Percentiles rank a stretch among this genome's conserved stretches.
Evolutionary conservation across 176 grass and related monocot genomes (phyloP).

Genomic region (Juncus effusus): DNA sequence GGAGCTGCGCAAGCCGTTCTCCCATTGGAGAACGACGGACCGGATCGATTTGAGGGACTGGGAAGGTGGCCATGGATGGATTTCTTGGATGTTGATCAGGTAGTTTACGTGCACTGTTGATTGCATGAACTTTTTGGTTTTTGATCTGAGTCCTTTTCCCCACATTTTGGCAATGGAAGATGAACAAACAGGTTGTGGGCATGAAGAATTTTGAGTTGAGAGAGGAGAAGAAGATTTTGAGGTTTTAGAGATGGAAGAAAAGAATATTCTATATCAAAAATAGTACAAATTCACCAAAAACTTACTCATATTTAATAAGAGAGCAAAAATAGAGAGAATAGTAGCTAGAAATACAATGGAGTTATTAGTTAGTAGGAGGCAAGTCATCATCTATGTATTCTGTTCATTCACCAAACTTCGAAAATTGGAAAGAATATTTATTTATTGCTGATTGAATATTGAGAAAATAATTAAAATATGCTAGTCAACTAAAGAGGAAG

Average conservation of each 20-base stretch:
- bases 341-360: too few relatives aligned
- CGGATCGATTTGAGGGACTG: slow-evolving; percentile 77
- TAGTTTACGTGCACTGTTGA: slow-evolving; percentile 64
- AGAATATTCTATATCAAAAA: background rate
- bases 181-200: slow-evolving; percentile 20
- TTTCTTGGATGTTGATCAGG: slow-evolving; percentile 81
- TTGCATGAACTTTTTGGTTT: slow-evolving; percentile 52
- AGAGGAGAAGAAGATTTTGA: slow-evolving; percentile 1
- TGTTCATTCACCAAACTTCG: too few relatives aligned
- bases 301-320: too few relatives aligned
- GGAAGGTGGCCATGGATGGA: slow-evolving; percentile 90
- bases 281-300: background rate
- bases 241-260: background rate
- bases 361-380: too few relatives aligned
- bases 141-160: slow-evolving; percentile 52
- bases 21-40: slow-evolving; percentile 77
- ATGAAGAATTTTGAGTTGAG: slow-evolving; percentile 9
- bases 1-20: slow-evolving; percentile 61
- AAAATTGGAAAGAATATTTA: too few relatives aligned
- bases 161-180: slow-evolving; percentile 39
- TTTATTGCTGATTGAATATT: too few relatives aligned
- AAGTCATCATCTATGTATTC: too few relatives aligned
- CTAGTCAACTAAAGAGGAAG: too few relatives aligned
- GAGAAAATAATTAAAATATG: too few relatives aligned
- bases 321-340: too few relatives aligned